Evolutionary conservation across 495 filamentous ascomycete genomes (phyloP), one percentile per base, ranked within the genome.

Genomic region (Podospora pseudoanserina): DNA sequence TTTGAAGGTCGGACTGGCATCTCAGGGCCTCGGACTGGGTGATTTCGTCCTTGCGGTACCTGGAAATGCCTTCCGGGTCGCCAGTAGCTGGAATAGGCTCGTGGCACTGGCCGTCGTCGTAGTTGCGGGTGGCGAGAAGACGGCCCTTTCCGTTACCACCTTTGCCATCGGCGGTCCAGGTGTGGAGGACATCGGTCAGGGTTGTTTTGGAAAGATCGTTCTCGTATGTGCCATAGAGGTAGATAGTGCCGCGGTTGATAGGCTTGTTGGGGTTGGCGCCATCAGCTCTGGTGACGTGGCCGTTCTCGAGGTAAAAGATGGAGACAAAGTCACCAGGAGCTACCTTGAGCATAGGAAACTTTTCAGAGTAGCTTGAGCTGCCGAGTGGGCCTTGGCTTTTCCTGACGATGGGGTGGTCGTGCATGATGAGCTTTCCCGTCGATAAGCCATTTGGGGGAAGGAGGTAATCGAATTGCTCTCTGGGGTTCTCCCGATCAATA

Each of bases 81-180:
- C 72, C 70, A 20, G 3, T 23, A 1, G 5, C 39, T 16, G 70
- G 65, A 7, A 62, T 71, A 66, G 87, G 87, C 77, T 97, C 90
- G 75, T 93, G 90, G 81, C 93, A 97, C 60, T 89, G 89, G 18
- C 89, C 89, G 70, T 97, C 93, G 74, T 97, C 93, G 77, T 86
- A 97, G 75, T 89, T 85, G 60, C 91, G 86, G 3, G 83, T 87
- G 0, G 89, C 87, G 20, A 97, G 80, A 6, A 97, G 87, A 30
- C 81, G 80, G 20, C 93, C 93, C 30, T 89, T 86, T 54, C 82
- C 80, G 72, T 96, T 88, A 15, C 92, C 92, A 49, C 92, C 92
- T 1, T 83, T 90, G 61, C 92, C 93, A 49, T 91, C 88, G 2
- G 79, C 70, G 32, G 85, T 95, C 93, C 93, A 97, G 13, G 80